Base-by-base conservation (phyloP, 129 eudicot genomes). In the Erigeron canadensis region DNA sequence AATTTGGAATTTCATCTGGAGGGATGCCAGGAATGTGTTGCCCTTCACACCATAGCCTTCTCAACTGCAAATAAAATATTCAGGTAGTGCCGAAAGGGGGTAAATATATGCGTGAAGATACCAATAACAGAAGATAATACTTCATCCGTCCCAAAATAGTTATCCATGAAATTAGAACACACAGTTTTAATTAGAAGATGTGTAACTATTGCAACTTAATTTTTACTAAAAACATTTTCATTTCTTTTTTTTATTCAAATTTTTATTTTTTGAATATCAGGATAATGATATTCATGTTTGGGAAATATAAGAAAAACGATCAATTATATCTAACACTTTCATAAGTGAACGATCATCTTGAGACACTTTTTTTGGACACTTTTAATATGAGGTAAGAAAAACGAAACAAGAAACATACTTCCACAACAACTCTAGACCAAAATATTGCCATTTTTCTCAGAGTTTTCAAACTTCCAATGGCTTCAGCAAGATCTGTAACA, bases 41-140 rank as follows among this genome's bases (percentile, higher is more conserved):
- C 56, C 88, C 95, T 81, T 90, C 97, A 60, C 79, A 81, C 99
- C 99, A 94, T 58, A 87, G 97, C 80, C 91, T 82, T 87, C 97
- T 84, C 75, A 92, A 48, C 98, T 92, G 91, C 84, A 77, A 13
- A 65, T 40, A 41, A 60, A 56, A 73, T 6, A 40, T 0, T 42
- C 8, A 19, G 9, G n/a, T 37, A 48, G 7, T 11, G 44, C 16
- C 17, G 18, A 43, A 18, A 43, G 71, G 2, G 19, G 6, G 10
- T 18, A 45, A 47, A 28, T 46, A 42, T 11, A 44, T 4, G 42
- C 3, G 59, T 54, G 9, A 40, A 41, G 53, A n/a, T 70, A 41
- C n/a, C 40, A 19, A 12, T 53, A 70, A 38, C 37, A 50, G 56
- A 50, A 50, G 16, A 13, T 13, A 48, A 28, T 28, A 28, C 34